Percentiles rank a stretch among this genome's conserved stretches.
These are phyloP conservation scores for Candida bentonensis DNA, from an alignment of 805 yeast genomes.

Conservation along the genomic window DNA sequence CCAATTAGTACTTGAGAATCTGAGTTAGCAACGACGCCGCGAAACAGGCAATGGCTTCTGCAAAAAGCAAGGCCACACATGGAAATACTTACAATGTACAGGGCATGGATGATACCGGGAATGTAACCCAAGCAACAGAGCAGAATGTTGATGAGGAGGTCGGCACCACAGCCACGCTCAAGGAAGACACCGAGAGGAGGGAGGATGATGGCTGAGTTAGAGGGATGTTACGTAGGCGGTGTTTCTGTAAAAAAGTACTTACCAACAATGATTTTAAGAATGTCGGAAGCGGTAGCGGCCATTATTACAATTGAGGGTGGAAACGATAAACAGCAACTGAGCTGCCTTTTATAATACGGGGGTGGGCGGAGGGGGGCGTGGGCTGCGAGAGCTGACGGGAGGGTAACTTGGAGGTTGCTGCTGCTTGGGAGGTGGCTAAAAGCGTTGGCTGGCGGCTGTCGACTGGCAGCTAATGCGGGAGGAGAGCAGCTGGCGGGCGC, in stretches of 20 bases:
- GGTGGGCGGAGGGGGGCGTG: no score
- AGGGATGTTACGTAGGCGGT: background rate
- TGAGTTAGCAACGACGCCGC: background rate
- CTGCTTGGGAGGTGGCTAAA: no score
- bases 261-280: conserved; percentile 34
- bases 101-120: conserved; percentile 39
- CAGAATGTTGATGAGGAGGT: conserved; percentile 41
- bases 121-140: conserved; percentile 61
- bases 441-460: no score
- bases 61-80: background rate
- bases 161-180: conserved; percentile 40
- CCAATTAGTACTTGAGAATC: conserved; percentile 8
- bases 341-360: no score
- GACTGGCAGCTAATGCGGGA: no score
- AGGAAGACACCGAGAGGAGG: conserved; percentile 54
- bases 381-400: no score
- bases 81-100: conserved; percentile 16
- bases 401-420: no score
- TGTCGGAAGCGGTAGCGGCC: conserved; percentile 41
- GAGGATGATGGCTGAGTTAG: conserved; percentile 29
- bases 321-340: no score
- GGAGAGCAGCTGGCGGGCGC: no score
- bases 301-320: conserved; percentile 15
- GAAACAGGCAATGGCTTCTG: background rate
- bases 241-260: conserved; percentile 7